Percentiles rank a stretch among this genome's conserved stretches.
Evolutionary conservation across 2,329 filamentous ascomycete species (phyloP).

Genomic region (Trichocomaceae sp.): DNA sequence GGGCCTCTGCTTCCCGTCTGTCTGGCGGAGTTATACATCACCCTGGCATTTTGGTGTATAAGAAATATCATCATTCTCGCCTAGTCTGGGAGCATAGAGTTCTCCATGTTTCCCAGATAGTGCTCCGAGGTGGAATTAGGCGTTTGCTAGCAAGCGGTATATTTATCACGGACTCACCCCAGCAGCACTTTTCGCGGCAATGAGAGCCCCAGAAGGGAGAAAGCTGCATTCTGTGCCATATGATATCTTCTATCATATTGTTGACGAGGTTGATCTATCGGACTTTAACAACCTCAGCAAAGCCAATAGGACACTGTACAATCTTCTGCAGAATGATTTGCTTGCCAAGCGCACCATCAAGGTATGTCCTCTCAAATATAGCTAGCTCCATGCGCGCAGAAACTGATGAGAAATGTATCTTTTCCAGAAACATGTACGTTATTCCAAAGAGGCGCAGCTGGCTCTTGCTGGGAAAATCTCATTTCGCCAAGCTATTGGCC

Average conservation of each 20-base stretch:
- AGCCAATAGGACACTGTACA: constrained; percentile 47
- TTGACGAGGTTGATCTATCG: constrained; percentile 49
- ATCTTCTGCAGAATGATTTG: constrained; percentile 47
- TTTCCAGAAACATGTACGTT: constrained; percentile 35
- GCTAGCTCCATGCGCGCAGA: neutral
- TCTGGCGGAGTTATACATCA: too few relatives aligned
- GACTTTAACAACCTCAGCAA: constrained; percentile 54
- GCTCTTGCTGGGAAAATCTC: constrained; percentile 32
- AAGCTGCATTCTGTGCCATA: constrained; percentile 50
- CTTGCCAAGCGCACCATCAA: constrained; percentile 54
- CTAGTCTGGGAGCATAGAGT: too few relatives aligned
- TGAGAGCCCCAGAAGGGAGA: constrained; percentile 17
- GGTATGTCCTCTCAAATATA: constrained; percentile 37
- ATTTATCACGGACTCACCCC: neutral
- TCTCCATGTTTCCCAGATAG: too few relatives aligned
- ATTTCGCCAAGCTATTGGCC: constrained; percentile 52
- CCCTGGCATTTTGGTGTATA: too few relatives aligned
- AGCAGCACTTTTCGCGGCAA: constrained; percentile 13
- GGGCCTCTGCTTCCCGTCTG: too few relatives aligned
- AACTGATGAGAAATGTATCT: neutral
- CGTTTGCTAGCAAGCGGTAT: neutral
- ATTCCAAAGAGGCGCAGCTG: constrained; percentile 41
- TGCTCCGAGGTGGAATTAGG: too few relatives aligned
- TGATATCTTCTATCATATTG: constrained; percentile 58
- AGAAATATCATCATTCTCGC: too few relatives aligned